Base-by-base conservation (phyloP, 208 protist genomes). In the Acanthamoeba sp. region DNA sequence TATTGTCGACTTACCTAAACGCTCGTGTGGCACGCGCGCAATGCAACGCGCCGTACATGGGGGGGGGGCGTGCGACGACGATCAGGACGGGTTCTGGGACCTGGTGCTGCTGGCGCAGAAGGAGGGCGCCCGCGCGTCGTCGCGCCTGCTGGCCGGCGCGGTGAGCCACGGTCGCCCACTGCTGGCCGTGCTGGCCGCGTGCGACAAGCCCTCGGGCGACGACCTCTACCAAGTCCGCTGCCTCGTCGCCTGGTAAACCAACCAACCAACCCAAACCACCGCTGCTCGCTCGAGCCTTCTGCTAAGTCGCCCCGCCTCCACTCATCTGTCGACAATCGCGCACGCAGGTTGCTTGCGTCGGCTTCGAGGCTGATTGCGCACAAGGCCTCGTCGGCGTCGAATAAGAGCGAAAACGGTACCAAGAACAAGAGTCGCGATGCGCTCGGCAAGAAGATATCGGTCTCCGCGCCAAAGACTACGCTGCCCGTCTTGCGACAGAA, bases 31-130 rank as follows among this genome's bases (percentile, higher is more conserved):
- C 73, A 84, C 24, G 32, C 40, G 0, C 36, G 6, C 12, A n/a
- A 10, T 24, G 10, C 64, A 0, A 73, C 57, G 24, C n/a, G 24
- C 57, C 16, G 57, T n/a, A 16, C 20, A 64, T 64, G 24, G 57
- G 20, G 24, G 57, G 20, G 57, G 57, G 20, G 24, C 20, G 20
- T n/a, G 57, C 24, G 24, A 64, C 24, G 24, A 24, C 57, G 55
- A 69, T 36, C 27, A 84, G 78, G 78, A 87, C 24, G 78, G 48
- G 40, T 87, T 87, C 42, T 87, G 38, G 42, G 78, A 87, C 57
- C 48, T 48, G 27, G 48, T 87, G 4, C 38, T 87, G 42, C 78
- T 59, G 48, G 78, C 78, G 14, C 78, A 87, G 48, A 48, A 38
- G 27, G 42, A 5, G 9, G 38, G 42, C n/a, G 38, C 40, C 0